phyloP scores from a whole-genome alignment of 441 rosid genomes.

The Aleurites moluccanus region DNA sequence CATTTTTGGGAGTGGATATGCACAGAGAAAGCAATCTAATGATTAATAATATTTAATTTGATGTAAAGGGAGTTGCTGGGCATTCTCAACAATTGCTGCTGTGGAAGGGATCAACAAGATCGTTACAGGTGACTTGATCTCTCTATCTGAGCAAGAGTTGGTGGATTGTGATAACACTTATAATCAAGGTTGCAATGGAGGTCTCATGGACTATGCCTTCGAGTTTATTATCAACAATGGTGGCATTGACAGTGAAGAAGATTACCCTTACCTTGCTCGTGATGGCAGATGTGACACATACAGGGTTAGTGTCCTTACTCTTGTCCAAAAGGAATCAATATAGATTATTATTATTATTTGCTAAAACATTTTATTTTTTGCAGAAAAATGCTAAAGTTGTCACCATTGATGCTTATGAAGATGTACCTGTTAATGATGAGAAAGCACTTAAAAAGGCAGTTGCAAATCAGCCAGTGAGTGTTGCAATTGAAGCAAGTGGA shows the following conservation, averaged over 20 bases:
- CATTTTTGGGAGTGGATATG: background rate
- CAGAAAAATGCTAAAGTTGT: conserved; percentile 88
- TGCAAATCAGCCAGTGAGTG: conserved; percentile 70
- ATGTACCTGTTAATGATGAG: conserved; percentile 65
- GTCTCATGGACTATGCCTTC: conserved; percentile 89
- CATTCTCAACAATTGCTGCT: conserved; percentile 74
- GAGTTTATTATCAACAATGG: conserved; percentile 84
- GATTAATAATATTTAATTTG: conserved; percentile 1
- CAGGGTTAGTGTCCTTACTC: conserved; percentile 48
- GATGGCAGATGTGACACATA: conserved; percentile 61
- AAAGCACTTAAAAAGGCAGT: conserved; percentile 65
- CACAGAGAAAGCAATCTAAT: background rate
- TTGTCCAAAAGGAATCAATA: background rate
- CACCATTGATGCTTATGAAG: conserved; percentile 60
- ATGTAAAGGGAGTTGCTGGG: conserved; percentile 94
- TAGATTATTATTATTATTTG: background rate
- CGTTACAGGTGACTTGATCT: conserved; percentile 63
- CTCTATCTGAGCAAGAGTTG: conserved; percentile 85
- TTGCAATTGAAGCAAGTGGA: conserved; percentile 87
- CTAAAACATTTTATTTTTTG: conserved; percentile 14
- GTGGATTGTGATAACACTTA: conserved; percentile 78
- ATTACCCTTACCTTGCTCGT: conserved; percentile 66
- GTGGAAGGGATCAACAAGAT: conserved; percentile 93
- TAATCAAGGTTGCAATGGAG: conserved; percentile 88
- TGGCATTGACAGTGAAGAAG: conserved; percentile 75